Conservation (phyloP, 768 basidiomycete species). For the Cystofilobasidium bisporidii region DNA sequence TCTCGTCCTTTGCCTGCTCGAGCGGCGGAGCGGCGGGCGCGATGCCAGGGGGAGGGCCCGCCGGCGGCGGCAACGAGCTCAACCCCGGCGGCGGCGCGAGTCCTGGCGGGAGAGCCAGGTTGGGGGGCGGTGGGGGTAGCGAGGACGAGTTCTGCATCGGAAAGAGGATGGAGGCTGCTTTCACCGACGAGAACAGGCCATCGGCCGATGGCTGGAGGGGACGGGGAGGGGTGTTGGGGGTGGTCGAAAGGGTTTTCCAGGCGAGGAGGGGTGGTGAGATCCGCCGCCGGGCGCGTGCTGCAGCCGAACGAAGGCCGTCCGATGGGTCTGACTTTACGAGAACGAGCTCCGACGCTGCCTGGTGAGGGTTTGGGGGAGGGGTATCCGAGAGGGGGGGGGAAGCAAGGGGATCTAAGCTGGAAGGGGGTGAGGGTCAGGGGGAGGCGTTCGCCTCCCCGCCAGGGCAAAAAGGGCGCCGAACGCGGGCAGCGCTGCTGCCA, state of each 20-base stretch:
- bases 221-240: not conserved
- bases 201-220: not conserved
- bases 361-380: too few species aligned
- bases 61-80: conserved; percentile 16
- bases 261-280: too few species aligned
- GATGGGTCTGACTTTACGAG: too few species aligned
- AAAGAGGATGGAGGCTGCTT: not conserved
- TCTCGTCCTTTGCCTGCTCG: not conserved
- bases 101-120: conserved; percentile 22
- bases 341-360: too few species aligned
- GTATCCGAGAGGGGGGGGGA: too few species aligned
- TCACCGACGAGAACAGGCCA: conserved; percentile 5
- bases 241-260: not conserved
- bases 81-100: conserved; percentile 26
- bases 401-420: too few species aligned
- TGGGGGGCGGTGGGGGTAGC: conserved; percentile 7
- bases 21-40: conserved; percentile 8
- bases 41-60: conserved; percentile 24
- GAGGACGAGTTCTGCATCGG: conserved; percentile 5
- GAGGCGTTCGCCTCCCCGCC: too few species aligned
- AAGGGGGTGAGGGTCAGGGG: too few species aligned
- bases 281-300: too few species aligned
- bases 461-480: too few species aligned
- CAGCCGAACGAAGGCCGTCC: too few species aligned
- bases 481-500: too few species aligned